Conservation (phyloP, 2,329 filamentous ascomycete species). For the Phaeosphaeriaceae sp. region DNA sequence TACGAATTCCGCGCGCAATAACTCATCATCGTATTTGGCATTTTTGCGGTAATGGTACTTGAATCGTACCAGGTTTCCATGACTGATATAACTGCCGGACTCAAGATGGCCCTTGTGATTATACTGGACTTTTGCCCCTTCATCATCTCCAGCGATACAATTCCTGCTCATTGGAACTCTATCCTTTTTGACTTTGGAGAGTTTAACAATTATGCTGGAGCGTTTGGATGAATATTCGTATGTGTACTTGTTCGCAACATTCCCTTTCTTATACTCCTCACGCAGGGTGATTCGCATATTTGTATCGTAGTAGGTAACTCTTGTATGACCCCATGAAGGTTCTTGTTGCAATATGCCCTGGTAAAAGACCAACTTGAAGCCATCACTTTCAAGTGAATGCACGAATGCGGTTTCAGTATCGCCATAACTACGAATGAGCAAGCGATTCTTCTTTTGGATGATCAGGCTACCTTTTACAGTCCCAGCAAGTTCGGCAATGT, state of each 20-base stretch:
- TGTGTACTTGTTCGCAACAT: constrained; percentile 55
- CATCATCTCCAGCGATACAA: constrained; percentile 55
- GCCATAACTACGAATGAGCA: constrained; percentile 56
- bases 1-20: constrained; percentile 62
- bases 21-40: constrained; percentile 60
- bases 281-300: constrained; percentile 54
- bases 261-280: constrained; percentile 54
- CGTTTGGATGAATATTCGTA: constrained; percentile 54
- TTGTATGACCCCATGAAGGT: constrained; percentile 53
- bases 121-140: constrained; percentile 58
- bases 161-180: constrained; percentile 49
- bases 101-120: constrained; percentile 61
- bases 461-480: constrained; percentile 59
- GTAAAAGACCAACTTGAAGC: constrained; percentile 49
- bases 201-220: constrained; percentile 40
- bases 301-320: constrained; percentile 57
- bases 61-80: constrained; percentile 60
- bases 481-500: constrained; percentile 55
- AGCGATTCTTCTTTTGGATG: constrained; percentile 54
- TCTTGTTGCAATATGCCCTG: constrained; percentile 51
- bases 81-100: constrained; percentile 60
- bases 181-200: constrained; percentile 48
- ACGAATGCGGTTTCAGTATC: constrained; percentile 59
- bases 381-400: constrained; percentile 44
- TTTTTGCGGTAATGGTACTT: constrained; percentile 63